Evolutionary conservation across 176 grass and related monocot genomes (phyloP).

Genomic region (Stipa capillata): DNA sequence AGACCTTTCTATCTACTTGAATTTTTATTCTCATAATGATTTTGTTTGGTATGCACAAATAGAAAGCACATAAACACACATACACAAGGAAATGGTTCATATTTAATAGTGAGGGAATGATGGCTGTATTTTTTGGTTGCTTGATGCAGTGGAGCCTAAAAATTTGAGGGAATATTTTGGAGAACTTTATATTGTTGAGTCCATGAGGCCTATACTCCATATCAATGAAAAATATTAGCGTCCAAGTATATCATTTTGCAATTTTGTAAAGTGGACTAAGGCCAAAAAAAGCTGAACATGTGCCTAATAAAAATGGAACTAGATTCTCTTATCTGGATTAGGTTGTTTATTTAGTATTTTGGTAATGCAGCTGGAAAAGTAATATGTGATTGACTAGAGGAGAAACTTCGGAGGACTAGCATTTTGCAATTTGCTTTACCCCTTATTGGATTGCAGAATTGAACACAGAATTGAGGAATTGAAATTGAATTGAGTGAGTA

Average conservation of each 20-base stretch:
- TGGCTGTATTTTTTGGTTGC: neutral
- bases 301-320: neutral
- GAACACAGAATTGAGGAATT: too few relatives aligned
- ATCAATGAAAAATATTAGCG: neutral
- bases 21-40: too few relatives aligned
- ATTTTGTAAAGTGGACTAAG: neutral
- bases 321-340: neutral
- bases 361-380: neutral
- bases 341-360: neutral
- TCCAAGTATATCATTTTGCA: neutral
- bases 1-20: neutral
- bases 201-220: neutral
- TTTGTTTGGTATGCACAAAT: too few relatives aligned
- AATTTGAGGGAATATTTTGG: neutral
- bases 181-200: neutral
- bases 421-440: neutral
- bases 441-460: too few relatives aligned
- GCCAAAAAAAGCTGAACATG: neutral
- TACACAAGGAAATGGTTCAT: neutral
- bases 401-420: neutral
- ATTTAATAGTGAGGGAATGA: too few relatives aligned
- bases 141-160: neutral
- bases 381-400: neutral
- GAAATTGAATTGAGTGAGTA: too few relatives aligned
- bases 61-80: neutral